Conservation (phyloP, 768 basidiomycete genomes). For the Sutorius australiensis region DNA sequence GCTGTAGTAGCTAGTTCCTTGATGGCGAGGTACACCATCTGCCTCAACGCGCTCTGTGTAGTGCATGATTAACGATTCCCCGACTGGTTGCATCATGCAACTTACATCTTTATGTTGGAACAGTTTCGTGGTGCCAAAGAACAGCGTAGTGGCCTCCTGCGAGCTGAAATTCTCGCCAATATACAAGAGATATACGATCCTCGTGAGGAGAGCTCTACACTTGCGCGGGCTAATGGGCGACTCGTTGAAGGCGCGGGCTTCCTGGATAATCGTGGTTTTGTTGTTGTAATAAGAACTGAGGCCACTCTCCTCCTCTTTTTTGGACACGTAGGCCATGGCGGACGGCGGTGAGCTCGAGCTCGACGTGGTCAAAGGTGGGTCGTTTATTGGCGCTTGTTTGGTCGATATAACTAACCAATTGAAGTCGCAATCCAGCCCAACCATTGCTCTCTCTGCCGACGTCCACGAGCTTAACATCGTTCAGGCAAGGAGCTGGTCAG, state of each 20-base stretch:
- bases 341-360: slow-evolving; percentile 35
- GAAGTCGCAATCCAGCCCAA: not conserved
- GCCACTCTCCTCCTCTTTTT: slow-evolving; percentile 96
- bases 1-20: slow-evolving; percentile 95
- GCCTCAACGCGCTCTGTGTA: slow-evolving; percentile 82
- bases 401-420: not conserved
- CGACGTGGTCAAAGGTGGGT: slow-evolving; percentile 20
- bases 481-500: not conserved
- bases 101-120: slow-evolving; percentile 99
- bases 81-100: slow-evolving; percentile 12
- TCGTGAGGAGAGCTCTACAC: slow-evolving; percentile 92
- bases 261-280: slow-evolving; percentile 97
- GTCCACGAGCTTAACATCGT: not conserved
- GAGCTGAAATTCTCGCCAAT: slow-evolving; percentile 92
- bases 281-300: slow-evolving; percentile 93
- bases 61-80: slow-evolving; percentile 6
- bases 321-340: slow-evolving; percentile 75
- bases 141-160: slow-evolving; percentile 95
- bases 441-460: not conserved
- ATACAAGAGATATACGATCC: slow-evolving; percentile 95
- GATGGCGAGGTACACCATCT: slow-evolving; percentile 98
- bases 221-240: slow-evolving; percentile 97
- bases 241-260: slow-evolving; percentile 98
- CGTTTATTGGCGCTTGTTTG: slow-evolving; percentile 26
- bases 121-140: slow-evolving; percentile 98